A percentile compares a stretch with the other conserved stretches of the same genome.
Conservation (phyloP, 257 asterid genomes). For the Salvia splendens region DNA sequence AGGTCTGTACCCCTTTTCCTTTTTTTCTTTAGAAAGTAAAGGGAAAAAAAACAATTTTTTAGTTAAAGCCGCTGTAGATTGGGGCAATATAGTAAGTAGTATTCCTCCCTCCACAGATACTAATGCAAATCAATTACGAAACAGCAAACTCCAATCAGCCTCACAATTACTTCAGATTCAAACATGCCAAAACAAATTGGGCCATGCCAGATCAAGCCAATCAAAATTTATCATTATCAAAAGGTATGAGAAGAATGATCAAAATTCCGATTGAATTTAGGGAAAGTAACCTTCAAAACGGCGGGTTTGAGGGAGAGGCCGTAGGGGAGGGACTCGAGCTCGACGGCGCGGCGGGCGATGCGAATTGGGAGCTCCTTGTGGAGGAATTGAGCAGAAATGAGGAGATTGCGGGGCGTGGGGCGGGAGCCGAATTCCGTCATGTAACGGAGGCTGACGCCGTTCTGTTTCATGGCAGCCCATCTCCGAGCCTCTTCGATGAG, state of each 20-base stretch:
- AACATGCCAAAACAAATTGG: background rate
- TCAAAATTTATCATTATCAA: background rate
- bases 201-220: background rate
- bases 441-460: conserved; percentile 82
- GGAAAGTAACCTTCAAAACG: conserved; percentile 54
- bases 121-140: background rate
- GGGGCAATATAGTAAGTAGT: background rate
- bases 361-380: conserved; percentile 84
- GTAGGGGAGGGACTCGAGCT: conserved; percentile 77
- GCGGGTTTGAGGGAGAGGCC: conserved; percentile 81
- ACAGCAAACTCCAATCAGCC: conserved; percentile 10
- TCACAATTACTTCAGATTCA: conserved; percentile 1
- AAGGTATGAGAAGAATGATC: background rate
- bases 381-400: conserved; percentile 81
- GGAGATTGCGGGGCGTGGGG: conserved; percentile 68
- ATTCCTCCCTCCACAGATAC: background rate
- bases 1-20: background rate
- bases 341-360: conserved; percentile 87
- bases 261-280: background rate
- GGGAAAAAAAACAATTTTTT: background rate
- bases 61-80: conserved; percentile 12
- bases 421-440: conserved; percentile 90
- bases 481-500: conserved; percentile 63
- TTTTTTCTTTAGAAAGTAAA: background rate
- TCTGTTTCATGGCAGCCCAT: conserved; percentile 83